phyloP scores from a whole-genome alignment of 345 rosid genomes.

The Acer campestre region DNA sequence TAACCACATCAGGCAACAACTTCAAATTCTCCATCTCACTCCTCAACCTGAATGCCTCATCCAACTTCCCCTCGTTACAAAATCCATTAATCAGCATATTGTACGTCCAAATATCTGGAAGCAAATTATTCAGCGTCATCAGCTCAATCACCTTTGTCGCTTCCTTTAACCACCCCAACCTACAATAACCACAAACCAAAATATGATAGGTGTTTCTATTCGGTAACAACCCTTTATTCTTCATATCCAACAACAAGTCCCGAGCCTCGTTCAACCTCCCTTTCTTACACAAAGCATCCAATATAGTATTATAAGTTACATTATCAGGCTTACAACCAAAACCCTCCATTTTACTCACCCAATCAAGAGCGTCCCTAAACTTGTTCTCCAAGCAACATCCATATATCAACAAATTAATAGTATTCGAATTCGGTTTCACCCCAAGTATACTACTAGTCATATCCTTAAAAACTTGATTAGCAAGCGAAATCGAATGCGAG shows the following conservation, averaged over 20 bases:
- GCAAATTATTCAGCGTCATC: conserved; percentile 57
- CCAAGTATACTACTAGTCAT: conserved; percentile 43
- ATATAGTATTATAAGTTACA: conserved; percentile 69
- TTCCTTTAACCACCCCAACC: conserved; percentile 71
- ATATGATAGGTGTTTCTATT: conserved; percentile 59
- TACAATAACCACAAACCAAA: conserved; percentile 74
- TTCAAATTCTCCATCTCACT: conserved; percentile 69
- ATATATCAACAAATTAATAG: conserved; percentile 65
- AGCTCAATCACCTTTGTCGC: conserved; percentile 64
- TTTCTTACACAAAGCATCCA: conserved; percentile 70
- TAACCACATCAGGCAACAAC: conserved; percentile 75
- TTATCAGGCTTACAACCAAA: conserved; percentile 62
- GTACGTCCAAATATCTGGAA: conserved; percentile 71
- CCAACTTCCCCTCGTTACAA: conserved; percentile 56
- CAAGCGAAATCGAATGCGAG: conserved; percentile 45
- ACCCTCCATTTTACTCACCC: conserved; percentile 58
- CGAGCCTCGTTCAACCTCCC: conserved; percentile 71
- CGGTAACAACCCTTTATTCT: conserved; percentile 58
- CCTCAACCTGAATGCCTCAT: conserved; percentile 58
- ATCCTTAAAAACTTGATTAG: conserved; percentile 59
- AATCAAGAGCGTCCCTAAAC: conserved; percentile 48
- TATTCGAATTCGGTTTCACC: conserved; percentile 47
- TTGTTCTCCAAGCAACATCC: conserved; percentile 74
- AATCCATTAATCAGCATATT: conserved; percentile 68
- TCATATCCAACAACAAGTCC: conserved; percentile 71